Base-by-base conservation (phyloP, 2,329 filamentous ascomycete genomes). In the Diaporthe batatas region DNA sequence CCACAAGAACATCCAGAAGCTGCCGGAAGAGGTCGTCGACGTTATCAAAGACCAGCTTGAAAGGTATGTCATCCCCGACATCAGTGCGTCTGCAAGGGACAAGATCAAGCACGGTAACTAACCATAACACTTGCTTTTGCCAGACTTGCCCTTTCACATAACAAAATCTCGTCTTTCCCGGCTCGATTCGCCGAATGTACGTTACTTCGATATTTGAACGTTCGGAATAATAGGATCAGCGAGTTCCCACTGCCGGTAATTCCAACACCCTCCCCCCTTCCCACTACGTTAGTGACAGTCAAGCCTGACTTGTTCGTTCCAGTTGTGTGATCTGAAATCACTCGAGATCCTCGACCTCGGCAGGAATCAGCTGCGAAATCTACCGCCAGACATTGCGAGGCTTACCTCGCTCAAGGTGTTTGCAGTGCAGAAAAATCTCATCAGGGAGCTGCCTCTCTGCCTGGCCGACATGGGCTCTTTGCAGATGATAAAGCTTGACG, bases 291-390 rank as follows among this genome's bases (percentile, higher is more conserved):
- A 68, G 68, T 73, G 67, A n/a, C 12, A 49, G 42, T 39, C 51
- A 42, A 58, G 25, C 62, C 76, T 68, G 42, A 68, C 64, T 70
- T 78, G 67, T 76, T 75, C 76, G 75, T 29, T 49, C 29, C 79
- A 97, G 95, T 90, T 98, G 73, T 95, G 96, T 80, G 91, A 95
- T 81, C 88, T 98, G 75, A 92, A 90, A 68, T 93, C 94, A 44
- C 89, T 98, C 71, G 95, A 98, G 83, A 98, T 98, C 73, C 89
- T 98, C 74, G 96, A 98, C 83, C 88, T 98, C 70, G 95, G 95
- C 80, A 91, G 94, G 77, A 98, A 98, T 81, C 94, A 93, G 81
- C 91, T 98, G 74, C 90, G 89, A 62, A 85, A 89, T 12, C 88
- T 98, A 2, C 95, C 96, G 0, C 90, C 92, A 59, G 93, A 95